Conservation (phyloP, 441 rosid genomes). For the Capsella rubella region DNA sequence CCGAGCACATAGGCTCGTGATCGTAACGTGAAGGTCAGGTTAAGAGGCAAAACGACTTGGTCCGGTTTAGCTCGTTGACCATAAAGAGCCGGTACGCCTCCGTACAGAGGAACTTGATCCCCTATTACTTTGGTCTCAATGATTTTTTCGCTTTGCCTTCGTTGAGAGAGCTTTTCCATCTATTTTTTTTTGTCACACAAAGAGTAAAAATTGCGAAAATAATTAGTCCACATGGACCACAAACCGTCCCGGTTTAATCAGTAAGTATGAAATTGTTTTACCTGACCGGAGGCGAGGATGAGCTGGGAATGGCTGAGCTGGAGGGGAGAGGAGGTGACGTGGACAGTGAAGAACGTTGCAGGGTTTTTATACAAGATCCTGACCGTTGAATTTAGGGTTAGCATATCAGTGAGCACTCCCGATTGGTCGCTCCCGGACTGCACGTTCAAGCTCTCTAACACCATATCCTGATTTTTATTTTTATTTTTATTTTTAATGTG, state of each 20-base stretch:
- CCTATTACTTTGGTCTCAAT: slow-evolving; percentile 56
- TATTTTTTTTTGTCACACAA: slow-evolving; percentile 37
- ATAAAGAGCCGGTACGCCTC: slow-evolving; percentile 63
- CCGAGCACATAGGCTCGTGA: slow-evolving; percentile 81
- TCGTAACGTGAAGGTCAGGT: slow-evolving; percentile 67
- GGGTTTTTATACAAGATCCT: slow-evolving; percentile 74
- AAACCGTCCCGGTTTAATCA: slow-evolving; percentile 6
- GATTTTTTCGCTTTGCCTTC: slow-evolving; percentile 62
- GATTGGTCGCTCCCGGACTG: slow-evolving; percentile 82
- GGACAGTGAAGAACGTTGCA: slow-evolving; percentile 83
- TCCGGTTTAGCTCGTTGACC: slow-evolving; percentile 49
- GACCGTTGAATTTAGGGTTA: slow-evolving; percentile 84
- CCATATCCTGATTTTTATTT: slow-evolving; percentile 59
- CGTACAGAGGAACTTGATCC: slow-evolving; percentile 76
- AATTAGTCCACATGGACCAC: not conserved
- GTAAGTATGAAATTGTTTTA: slow-evolving; percentile 29
- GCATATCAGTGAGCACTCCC: slow-evolving; percentile 88
- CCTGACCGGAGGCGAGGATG: slow-evolving; percentile 82
- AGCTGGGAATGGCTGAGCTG: slow-evolving; percentile 79
- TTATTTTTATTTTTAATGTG: not conserved
- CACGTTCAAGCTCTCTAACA: slow-evolving; percentile 73
- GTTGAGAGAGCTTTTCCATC: slow-evolving; percentile 74
- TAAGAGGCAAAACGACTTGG: slow-evolving; percentile 62
- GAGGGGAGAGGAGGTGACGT: slow-evolving; percentile 74
- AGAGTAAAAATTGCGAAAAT: not conserved